A percentile compares a stretch with the other conserved stretches of the same genome.
Conservation (phyloP, 169 alveolate genomes). For the Plasmodium gaboni region DNA sequence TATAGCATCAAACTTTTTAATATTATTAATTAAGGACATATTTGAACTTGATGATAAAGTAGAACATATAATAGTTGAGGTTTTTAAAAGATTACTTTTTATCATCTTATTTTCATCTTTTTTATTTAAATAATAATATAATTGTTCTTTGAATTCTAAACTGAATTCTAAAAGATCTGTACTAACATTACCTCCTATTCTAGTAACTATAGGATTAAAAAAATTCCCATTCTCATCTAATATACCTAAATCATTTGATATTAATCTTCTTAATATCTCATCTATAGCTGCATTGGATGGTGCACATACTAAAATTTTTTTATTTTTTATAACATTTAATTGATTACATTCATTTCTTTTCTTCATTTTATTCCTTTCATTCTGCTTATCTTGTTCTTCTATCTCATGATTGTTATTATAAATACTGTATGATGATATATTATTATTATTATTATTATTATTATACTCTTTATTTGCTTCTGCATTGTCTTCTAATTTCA, state of each 20-base stretch:
- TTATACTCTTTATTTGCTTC: too few relatives aligned
- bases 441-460: too few relatives aligned
- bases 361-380: not conserved
- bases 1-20: slow-evolving; percentile 93
- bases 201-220: slow-evolving; percentile 89
- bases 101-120: slow-evolving; percentile 35
- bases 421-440: not conserved
- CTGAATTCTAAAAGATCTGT: slow-evolving; percentile 91
- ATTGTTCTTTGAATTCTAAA: slow-evolving; percentile 87
- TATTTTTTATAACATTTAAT: slow-evolving; percentile 30
- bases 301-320: slow-evolving; percentile 96
- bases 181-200: slow-evolving; percentile 94
- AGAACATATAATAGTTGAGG: slow-evolving; percentile 91
- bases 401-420: not conserved
- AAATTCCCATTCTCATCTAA: slow-evolving; percentile 89
- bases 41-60: slow-evolving; percentile 94
- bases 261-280: slow-evolving; percentile 95
- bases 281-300: slow-evolving; percentile 99
- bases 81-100: slow-evolving; percentile 85
- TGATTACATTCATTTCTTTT: slow-evolving; percentile 5
- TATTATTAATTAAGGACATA: slow-evolving; percentile 82
- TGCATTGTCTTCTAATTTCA: too few relatives aligned
- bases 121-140: slow-evolving; percentile 74
- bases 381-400: not conserved
- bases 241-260: slow-evolving; percentile 85